These are phyloP conservation scores for Ceriops tagal DNA, from an alignment of 345 rosid genomes.

Conservation along the genomic window DNA sequence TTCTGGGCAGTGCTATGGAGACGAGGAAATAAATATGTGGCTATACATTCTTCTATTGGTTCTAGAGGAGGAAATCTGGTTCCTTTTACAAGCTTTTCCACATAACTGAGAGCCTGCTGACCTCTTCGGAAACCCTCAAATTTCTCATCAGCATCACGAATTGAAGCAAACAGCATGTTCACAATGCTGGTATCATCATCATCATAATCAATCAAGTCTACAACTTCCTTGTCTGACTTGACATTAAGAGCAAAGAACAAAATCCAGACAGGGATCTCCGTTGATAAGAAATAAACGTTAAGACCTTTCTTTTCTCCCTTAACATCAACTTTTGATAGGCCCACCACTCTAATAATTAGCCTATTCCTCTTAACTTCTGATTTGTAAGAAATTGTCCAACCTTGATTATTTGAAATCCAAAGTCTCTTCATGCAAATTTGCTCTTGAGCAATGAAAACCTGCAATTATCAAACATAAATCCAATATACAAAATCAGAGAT, in stretches of 20 bases:
- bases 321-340: conserved; percentile 37
- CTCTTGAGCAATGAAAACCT: conserved; percentile 91
- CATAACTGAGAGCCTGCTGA: conserved; percentile 38
- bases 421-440: conserved; percentile 70
- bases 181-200: conserved; percentile 47
- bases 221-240: conserved; percentile 62
- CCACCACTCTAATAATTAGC: conserved; percentile 52
- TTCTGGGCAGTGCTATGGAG: conserved; percentile 55
- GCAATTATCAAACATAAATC: conserved; percentile 25
- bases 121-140: conserved; percentile 48
- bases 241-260: conserved; percentile 83
- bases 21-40: conserved; percentile 58
- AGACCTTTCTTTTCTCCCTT: conserved; percentile 65
- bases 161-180: conserved; percentile 59
- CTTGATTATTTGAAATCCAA: conserved; percentile 60
- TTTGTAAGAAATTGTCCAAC: conserved; percentile 66
- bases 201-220: conserved; percentile 55
- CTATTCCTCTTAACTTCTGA: conserved; percentile 66
- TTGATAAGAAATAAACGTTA: conserved; percentile 68
- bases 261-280: conserved; percentile 74
- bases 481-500: background rate
- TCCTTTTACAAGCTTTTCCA: conserved; percentile 34
- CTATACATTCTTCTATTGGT: conserved; percentile 52
- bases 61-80: conserved; percentile 79
- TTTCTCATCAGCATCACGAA: conserved; percentile 62